Evolutionary conservation across 352 stramenopile species (phyloP), one percentile per base, ranked within the genome.

Genomic region (Pythium rhizo-oryzae): DNA sequence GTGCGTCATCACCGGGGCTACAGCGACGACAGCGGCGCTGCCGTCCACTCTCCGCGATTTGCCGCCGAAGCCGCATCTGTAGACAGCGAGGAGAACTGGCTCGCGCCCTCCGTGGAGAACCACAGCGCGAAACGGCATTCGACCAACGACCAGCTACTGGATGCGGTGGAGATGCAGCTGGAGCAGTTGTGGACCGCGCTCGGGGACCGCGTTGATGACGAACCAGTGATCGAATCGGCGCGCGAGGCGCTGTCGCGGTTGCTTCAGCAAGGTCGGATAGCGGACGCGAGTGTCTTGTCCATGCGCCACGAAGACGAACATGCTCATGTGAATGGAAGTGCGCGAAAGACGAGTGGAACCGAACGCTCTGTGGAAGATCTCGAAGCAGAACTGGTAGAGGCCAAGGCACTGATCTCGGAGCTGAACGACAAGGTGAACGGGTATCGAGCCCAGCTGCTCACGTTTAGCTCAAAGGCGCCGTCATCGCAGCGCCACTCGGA

Each of bases 211-310:
- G 59, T 30, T 16, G 59, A 79, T 4, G 55, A 82, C 30, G 54
- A 69, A 28, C 50, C 63, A 12, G 57, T 56, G 1, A 64, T 82
- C 30, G 67, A 67, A 15, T 59, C 71, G 59, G 41, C 81, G 49
- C 73, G 72, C 51, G 62, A 76, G 39, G 57, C 58, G 11, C 68
- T 86, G 25, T 69, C 68, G 30, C 59, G 69, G 41, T 43, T 87
- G 21, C 39, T 90, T 47, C 71, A 76, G 49, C 77, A 84, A 59
- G 83, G 86, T 63, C 77, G 74, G n/a, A 73, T 76, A 55, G 61
- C 60, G 11, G 79, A 82, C n/a, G 43, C 33, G 35, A 51, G 19
- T 13, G 33, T 30, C 30, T 25, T 30, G 44, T 47, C 28, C 3
- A 33, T 6, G 41, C n/a, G 15, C 2, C 5, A 47, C 13, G 7